Evolutionary conservation across 805 yeast genomes (phyloP).

Genomic region (Ogataea siamensis): DNA sequence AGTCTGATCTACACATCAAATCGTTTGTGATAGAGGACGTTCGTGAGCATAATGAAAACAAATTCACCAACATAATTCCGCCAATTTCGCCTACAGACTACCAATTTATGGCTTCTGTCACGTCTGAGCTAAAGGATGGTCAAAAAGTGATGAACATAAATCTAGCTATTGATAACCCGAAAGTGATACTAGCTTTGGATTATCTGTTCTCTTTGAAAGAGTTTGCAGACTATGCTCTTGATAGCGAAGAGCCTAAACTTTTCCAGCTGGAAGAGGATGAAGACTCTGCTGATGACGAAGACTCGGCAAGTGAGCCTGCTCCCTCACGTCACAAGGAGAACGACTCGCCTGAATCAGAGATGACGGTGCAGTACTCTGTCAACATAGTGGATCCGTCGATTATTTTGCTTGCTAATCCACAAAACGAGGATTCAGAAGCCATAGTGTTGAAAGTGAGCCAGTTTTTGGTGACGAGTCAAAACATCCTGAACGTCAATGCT

Average conservation of each 20-base stretch:
- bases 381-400: conserved; percentile 77
- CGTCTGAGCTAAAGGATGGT: conserved; percentile 40
- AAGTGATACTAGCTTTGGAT: conserved; percentile 78
- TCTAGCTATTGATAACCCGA: conserved; percentile 76
- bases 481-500: conserved; percentile 62
- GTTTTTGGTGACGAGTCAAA: conserved; percentile 64
- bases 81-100: conserved; percentile 55
- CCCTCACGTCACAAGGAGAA: conserved; percentile 11
- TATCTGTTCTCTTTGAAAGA: conserved; percentile 73
- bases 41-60: conserved; percentile 58
- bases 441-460: conserved; percentile 87
- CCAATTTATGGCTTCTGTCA: conserved; percentile 64
- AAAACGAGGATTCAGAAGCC: conserved; percentile 70
- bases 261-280: conserved; percentile 10
- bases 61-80: conserved; percentile 81
- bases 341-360: conserved; percentile 8
- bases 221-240: conserved; percentile 53
- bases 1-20: conserved; percentile 59
- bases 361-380: conserved; percentile 30
- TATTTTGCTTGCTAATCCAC: conserved; percentile 77
- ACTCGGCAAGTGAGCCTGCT: background rate
- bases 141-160: conserved; percentile 47
- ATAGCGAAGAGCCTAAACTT: conserved; percentile 10
- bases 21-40: conserved; percentile 80
- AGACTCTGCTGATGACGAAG: background rate